phyloP scores from a whole-genome alignment of 441 rosid species.

The Euphorbia celastroides region DNA sequence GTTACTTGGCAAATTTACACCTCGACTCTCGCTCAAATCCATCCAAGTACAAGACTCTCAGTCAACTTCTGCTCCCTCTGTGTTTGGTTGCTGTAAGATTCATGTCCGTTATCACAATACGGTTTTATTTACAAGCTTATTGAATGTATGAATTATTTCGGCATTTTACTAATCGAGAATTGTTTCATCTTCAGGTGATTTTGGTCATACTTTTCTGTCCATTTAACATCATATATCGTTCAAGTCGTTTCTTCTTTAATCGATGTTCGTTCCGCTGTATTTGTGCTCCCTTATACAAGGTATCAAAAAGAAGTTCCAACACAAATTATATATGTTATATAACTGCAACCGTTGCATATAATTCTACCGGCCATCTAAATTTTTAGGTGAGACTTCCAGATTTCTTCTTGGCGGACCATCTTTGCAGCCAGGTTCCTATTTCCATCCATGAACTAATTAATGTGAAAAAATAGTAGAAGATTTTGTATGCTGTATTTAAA shows the following conservation, averaged over 20 bases:
- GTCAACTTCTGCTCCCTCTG: conserved; percentile 54
- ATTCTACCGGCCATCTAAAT: conserved; percentile 10
- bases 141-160: no score
- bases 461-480: neutral
- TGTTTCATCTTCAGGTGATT: conserved; percentile 32
- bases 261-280: conserved; percentile 40
- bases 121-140: no score
- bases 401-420: conserved; percentile 76
- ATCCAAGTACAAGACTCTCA: conserved; percentile 35
- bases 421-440: conserved; percentile 54
- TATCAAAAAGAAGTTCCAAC: conserved; percentile 14
- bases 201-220: conserved; percentile 48
- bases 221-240: conserved; percentile 41
- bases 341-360: neutral
- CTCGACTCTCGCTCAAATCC: conserved; percentile 39
- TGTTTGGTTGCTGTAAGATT: conserved; percentile 45
- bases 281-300: conserved; percentile 65
- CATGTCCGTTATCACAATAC: no score
- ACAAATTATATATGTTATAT: neutral
- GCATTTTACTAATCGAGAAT: neutral
- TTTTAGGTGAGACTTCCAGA: conserved; percentile 60
- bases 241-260: conserved; percentile 55
- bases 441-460: neutral
- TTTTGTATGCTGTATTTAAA: neutral
- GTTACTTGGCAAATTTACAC: conserved; percentile 56